Evolutionary conservation across 2,329 filamentous ascomycete species (phyloP), one percentile per base, ranked within the genome.

Genomic region (Trichothecium sympodiale): DNA sequence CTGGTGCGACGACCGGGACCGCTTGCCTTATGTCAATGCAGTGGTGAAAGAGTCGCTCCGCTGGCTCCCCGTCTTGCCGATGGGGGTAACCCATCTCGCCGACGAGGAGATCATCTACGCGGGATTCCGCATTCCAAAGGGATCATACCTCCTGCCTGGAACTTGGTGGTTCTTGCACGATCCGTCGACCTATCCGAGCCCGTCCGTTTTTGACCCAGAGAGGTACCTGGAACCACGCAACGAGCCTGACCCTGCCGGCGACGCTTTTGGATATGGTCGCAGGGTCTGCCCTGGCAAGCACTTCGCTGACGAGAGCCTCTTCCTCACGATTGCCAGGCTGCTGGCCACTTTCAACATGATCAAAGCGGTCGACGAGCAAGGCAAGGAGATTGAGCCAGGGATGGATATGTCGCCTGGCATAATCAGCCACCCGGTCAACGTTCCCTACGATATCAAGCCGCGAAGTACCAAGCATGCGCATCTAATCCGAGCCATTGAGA

Each of bases 311-410:
- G n/a, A 43, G 2, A 44, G 45, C 8, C 14, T 56, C 6, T 58
- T 47, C 38, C 35, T 58, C n/a, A 53, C 34, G 3, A 41, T 56
- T 12, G 62, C 54, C 1, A 63, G 63, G 29, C 49, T 55, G 0
- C 50, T 74, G 3, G 54, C 67, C 0, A 62, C 60, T 0, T 71
- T 72, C 36, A 49, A 56, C 8, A 52, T 69, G 5, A 38, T 63
- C 32, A 35, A 36, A 18, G 33, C 33, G 5, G n/a, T 37, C 7
- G 33, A 41, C 18, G 16, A 27, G 5, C n/a, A 34, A n/a, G 41
- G 38, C 6, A 9, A 36, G 1, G 38, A n/a, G n/a, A n/a, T n/a
- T n/a, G n/a, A n/a, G n/a, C n/a, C n/a, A n/a, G n/a, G n/a, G n/a
- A n/a, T n/a, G n/a, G n/a, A n/a, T n/a, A n/a, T n/a, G n/a, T 43